Base-by-base conservation (phyloP, 164 flowering plant genomes). In the Chimonanthus salicifolius region DNA sequence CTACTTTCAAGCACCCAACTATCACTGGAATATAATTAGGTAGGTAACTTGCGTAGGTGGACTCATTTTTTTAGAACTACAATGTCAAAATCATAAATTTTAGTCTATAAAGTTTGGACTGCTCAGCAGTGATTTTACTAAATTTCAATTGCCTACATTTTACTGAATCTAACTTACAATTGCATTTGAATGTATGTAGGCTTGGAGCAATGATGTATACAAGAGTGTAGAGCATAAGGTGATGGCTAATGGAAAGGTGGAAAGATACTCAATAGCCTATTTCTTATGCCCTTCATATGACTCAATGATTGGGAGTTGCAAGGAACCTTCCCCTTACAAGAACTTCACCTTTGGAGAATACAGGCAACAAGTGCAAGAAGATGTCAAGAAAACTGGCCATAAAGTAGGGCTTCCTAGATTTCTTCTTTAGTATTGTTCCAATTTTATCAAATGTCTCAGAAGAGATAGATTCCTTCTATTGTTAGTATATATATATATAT, bases 161-260 rank as follows among this genome's bases (percentile, higher is more conserved):
- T 54, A 54, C 60, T 54, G 5, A 54, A 13, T 10, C 16, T 54
- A 13, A 54, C 16, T 54, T 54, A n/a, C 11, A 54, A 4, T 54
- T 54, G n/a, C 5, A 54, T 54, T 13, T 54, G n/a, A 13, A 54
- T 54, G 16, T 54, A 33, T 80, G 78, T 83, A 92, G 97, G 94
- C 92, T 4, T 90, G 92, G 94, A 92, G 97, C 87, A 92, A 92
- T 72, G 83, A 89, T 69, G 77, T 75, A 13, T 92, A 90, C 70
- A 90, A 83, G 72, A 92, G 97, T 62, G 94, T 88, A 50, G 89
- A 88, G 80, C 97, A 92, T 82, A 88, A 74, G 79, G 97, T 92
- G 81, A 80, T 88, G 83, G 81, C 85, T 4, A 90, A 90, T 75
- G 66, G 18, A 20, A 78, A 75, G 68, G 78, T 60, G 80, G 97